Evolutionary conservation across 495 filamentous ascomycete genomes (phyloP).

Genomic region (Trichoderma virens): DNA sequence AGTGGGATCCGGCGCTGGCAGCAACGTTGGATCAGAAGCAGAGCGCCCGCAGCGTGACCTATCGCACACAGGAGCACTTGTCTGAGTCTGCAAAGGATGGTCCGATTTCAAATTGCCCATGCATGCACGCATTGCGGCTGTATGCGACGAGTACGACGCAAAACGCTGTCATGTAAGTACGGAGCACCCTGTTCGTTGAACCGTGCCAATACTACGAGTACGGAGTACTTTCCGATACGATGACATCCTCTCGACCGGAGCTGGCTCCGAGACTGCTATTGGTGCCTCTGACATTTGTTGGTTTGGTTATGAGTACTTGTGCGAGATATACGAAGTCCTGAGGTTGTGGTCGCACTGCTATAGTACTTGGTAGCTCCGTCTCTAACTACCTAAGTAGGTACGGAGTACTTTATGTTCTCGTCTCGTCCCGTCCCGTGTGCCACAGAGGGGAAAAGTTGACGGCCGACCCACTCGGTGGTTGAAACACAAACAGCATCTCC

Average conservation of each 20-base stretch:
- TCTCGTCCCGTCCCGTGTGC: conserved; percentile 5
- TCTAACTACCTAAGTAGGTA: not conserved
- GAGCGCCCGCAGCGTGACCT: not conserved
- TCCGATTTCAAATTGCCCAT: not conserved
- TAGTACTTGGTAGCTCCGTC: no score
- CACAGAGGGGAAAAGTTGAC: not conserved
- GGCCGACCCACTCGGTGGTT: not conserved
- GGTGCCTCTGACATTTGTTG: not conserved
- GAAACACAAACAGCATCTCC: no score
- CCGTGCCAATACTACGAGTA: no score
- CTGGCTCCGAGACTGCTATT: not conserved
- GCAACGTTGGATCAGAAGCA: not conserved
- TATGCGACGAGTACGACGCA: not conserved
- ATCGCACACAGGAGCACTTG: not conserved
- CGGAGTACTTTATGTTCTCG: not conserved
- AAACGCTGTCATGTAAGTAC: not conserved
- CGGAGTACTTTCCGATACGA: not conserved
- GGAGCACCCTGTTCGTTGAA: no score
- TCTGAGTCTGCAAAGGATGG: not conserved
- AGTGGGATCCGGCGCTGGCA: not conserved
- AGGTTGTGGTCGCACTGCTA: no score
- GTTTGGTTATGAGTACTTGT: not conserved
- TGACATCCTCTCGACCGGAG: not conserved
- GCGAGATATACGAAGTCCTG: no score
- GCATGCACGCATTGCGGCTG: conserved; percentile 1